phyloP scores from a whole-genome alignment of 495 filamentous ascomycete species.

The Tuber brumale region DNA sequence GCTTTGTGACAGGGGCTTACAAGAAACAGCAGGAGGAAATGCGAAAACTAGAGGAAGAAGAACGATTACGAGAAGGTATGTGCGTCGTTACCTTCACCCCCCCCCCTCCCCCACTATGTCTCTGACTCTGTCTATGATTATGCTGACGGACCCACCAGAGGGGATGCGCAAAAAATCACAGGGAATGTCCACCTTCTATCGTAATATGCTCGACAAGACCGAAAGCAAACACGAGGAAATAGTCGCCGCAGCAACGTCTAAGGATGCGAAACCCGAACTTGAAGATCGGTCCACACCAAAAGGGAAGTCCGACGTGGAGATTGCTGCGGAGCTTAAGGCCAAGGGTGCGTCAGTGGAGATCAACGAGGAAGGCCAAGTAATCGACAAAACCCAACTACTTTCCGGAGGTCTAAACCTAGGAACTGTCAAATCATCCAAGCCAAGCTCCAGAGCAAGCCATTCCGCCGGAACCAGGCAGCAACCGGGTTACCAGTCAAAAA shows the following conservation, averaged over 20 bases:
- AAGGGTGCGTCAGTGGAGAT: slow-evolving; percentile 62
- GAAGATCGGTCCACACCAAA: slow-evolving; percentile 44
- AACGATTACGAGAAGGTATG: slow-evolving; percentile 60
- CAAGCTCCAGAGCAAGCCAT: slow-evolving; percentile 2
- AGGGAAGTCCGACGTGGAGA: slow-evolving; percentile 63
- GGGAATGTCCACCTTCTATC: slow-evolving; percentile 85
- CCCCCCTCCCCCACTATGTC: no score
- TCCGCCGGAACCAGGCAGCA: slow-evolving; percentile 10
- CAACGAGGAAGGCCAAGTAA: slow-evolving; percentile 90
- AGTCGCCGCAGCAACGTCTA: slow-evolving; percentile 50
- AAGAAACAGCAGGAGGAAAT: slow-evolving; percentile 87
- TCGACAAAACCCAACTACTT: slow-evolving; percentile 87
- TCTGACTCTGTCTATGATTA: slow-evolving; percentile 3
- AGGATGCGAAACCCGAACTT: slow-evolving; percentile 32
- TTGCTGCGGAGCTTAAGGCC: slow-evolving; percentile 66
- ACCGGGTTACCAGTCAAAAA: slow-evolving; percentile 26
- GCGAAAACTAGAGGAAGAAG: slow-evolving; percentile 70
- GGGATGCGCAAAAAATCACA: slow-evolving; percentile 51
- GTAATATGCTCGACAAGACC: slow-evolving; percentile 67
- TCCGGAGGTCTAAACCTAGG: slow-evolving; percentile 76
- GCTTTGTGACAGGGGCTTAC: slow-evolving; percentile 94
- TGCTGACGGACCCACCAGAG: slow-evolving; percentile 10
- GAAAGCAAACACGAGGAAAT: slow-evolving; percentile 69
- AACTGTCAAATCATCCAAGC: slow-evolving; percentile 6
- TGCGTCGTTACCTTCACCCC: slow-evolving; percentile 51